Conservation (phyloP, 2,329 filamentous ascomycete genomes). For the Juglanconis sp. region DNA sequence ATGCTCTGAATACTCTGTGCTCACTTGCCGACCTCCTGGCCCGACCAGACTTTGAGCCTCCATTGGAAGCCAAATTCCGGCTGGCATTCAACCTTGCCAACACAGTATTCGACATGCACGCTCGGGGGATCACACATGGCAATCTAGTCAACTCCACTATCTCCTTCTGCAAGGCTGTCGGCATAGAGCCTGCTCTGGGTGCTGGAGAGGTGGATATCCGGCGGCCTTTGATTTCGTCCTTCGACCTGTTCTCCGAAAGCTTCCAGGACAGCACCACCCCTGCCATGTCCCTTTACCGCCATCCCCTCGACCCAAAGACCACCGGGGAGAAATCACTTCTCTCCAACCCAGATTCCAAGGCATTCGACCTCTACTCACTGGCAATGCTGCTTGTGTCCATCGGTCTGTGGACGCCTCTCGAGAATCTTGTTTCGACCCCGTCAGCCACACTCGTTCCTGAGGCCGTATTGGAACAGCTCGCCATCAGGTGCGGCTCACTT, state of each 20-base stretch:
- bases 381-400: constrained; percentile 72
- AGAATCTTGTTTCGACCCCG: constrained; percentile 45
- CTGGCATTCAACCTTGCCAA: constrained; percentile 70
- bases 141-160: constrained; percentile 67
- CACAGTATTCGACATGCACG: constrained; percentile 71
- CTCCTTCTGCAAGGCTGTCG: constrained; percentile 56
- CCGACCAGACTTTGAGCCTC: constrained; percentile 55
- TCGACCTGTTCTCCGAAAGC: constrained; percentile 66
- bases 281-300: constrained; percentile 53
- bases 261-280: constrained; percentile 30
- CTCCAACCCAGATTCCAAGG: constrained; percentile 51
- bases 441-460: constrained; percentile 54
- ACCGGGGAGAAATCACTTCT: constrained; percentile 45
- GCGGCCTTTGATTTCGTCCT: constrained; percentile 68
- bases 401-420: constrained; percentile 70
- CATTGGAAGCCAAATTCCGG: constrained; percentile 72
- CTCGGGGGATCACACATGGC: constrained; percentile 66
- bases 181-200: constrained; percentile 37
- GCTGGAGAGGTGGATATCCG: constrained; percentile 59
- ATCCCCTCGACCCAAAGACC: constrained; percentile 60
- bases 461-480: constrained; percentile 59
- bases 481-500: constrained; percentile 66
- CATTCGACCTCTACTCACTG: constrained; percentile 69
- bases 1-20: constrained; percentile 48
- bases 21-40: constrained; percentile 54